Base-by-base conservation (phyloP, 345 rosid genomes). In the Pistacia integerrima region DNA sequence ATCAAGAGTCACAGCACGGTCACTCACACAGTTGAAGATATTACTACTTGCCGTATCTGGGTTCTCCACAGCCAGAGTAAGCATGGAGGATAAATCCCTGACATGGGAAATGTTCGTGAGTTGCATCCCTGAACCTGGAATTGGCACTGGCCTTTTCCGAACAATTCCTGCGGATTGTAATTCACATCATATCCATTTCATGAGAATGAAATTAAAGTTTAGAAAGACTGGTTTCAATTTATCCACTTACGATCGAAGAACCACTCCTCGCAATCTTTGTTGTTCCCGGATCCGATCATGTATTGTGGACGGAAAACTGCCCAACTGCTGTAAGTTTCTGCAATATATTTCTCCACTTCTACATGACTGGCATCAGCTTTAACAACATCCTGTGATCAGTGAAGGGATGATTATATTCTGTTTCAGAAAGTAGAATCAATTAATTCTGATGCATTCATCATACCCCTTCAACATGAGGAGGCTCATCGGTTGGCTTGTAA, bases 241-340 rank as follows among this genome's bases (percentile, higher is more conserved):
- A 69, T 67, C 12, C 52, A 81, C 95, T 80, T 87, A 93, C 98
- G 82, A 72, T 96, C 98, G 33, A 96, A 96, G 88, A 96, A 96
- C 99, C 99, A 96, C 84, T 96, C 99, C 77, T 96, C 99, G 41
- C 97, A 93, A 72, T 96, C 99, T 84, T 96, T 96, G 88, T 92
- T 96, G 91, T 93, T 93, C 54, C 99, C 98, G 1, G 99, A 96
- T 70, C 99, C 98, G 56, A 90, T 92, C 94, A 96, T 92, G 85
- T 96, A 93, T 70, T 92, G 99, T 5, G 98, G 99, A 20, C 99
- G 89, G 85, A 93, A 96, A 4, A 70, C 11, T 10, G 93, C 81
- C 99, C 99, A 93, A 61, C 83, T 91, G 11, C 83, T 65, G 46
- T 84, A 87, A 54, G 52, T 77, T 78, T 96, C 94, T 0, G 94